Conservation (phyloP, 176 grass and related monocot species). For the Aegilops longissima region DNA sequence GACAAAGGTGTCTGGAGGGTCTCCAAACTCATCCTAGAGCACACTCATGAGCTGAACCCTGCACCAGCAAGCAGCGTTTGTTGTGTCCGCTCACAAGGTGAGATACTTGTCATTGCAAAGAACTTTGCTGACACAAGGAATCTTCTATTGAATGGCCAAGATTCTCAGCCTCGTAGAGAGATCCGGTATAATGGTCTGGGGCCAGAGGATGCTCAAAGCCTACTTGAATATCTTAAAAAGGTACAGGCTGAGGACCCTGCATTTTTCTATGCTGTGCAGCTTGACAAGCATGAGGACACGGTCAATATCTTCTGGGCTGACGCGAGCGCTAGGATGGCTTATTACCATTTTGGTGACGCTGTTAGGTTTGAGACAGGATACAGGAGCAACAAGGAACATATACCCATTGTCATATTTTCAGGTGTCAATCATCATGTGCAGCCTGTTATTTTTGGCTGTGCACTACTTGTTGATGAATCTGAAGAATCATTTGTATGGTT, state of each 20-base stretch:
- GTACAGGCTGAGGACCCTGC: conserved; percentile 60
- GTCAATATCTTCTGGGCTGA: conserved; percentile 94
- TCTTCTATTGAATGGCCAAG: conserved; percentile 74
- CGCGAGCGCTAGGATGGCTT: conserved; percentile 76
- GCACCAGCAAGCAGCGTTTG: conserved; percentile 61
- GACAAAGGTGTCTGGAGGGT: conserved; percentile 74
- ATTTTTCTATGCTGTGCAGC: conserved; percentile 81
- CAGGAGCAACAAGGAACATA: conserved; percentile 48
- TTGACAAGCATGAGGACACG: conserved; percentile 54
- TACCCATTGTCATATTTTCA: conserved; percentile 83
- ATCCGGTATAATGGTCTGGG: conserved; percentile 83
- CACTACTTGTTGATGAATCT: conserved; percentile 77
- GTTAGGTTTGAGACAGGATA: conserved; percentile 23
- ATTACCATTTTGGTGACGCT: conserved; percentile 82
- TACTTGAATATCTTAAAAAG: conserved; percentile 80
- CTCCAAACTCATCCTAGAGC: conserved; percentile 86
- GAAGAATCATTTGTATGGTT: conserved; percentile 88
- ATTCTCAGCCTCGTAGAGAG: conserved; percentile 50
- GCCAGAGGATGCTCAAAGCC: conserved; percentile 70
- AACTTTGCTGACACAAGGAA: conserved; percentile 93
- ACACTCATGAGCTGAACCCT: conserved; percentile 72
- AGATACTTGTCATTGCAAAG: conserved; percentile 91
- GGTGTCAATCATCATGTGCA: conserved; percentile 95
- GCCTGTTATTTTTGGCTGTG: conserved; percentile 82
- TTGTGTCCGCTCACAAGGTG: conserved; percentile 92